Percentiles rank a stretch among this genome's conserved stretches.
Evolutionary conservation across 2,329 filamentous ascomycete genomes (phyloP).

Genomic region (Claviceps paspali): DNA sequence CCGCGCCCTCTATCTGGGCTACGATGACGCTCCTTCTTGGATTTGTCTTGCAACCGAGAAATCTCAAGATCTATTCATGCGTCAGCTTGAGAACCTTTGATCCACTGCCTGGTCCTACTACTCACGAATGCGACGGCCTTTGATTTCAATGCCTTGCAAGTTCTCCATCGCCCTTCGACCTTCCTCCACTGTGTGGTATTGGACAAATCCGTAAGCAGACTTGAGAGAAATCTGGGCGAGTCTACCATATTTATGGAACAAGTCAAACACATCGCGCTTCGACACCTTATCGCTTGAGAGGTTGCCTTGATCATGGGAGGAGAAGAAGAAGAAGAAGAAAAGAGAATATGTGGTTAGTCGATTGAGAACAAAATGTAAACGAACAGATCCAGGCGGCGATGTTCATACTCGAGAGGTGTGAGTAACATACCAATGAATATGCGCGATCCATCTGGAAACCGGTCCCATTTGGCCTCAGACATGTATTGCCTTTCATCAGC

Average conservation of each 20-base stretch:
- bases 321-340: constrained; percentile 10
- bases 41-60: constrained; percentile 70
- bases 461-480: constrained; percentile 65
- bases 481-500: constrained; percentile 61
- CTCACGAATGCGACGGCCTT: constrained; percentile 90
- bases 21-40: constrained; percentile 42
- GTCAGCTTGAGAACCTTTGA: not conserved
- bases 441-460: constrained; percentile 61
- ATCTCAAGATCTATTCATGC: constrained; percentile 59
- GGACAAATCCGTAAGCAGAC: constrained; percentile 91
- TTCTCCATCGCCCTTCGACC: constrained; percentile 60
- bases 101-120: constrained; percentile 7
- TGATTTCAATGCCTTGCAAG: constrained; percentile 67
- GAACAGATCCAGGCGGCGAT: too few species aligned
- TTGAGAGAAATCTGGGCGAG: constrained; percentile 93
- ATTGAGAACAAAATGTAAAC: too few species aligned
- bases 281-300: constrained; percentile 84
- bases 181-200: constrained; percentile 66
- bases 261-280: constrained; percentile 83
- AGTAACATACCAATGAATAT: constrained; percentile 61
- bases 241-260: constrained; percentile 73
- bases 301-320: too few species aligned
- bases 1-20: constrained; percentile 44
- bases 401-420: too few species aligned
- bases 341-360: constrained; percentile 9